These are phyloP conservation scores for Mycena polygramma DNA, from an alignment of 768 basidiomycete genomes.

Conservation along the genomic window DNA sequence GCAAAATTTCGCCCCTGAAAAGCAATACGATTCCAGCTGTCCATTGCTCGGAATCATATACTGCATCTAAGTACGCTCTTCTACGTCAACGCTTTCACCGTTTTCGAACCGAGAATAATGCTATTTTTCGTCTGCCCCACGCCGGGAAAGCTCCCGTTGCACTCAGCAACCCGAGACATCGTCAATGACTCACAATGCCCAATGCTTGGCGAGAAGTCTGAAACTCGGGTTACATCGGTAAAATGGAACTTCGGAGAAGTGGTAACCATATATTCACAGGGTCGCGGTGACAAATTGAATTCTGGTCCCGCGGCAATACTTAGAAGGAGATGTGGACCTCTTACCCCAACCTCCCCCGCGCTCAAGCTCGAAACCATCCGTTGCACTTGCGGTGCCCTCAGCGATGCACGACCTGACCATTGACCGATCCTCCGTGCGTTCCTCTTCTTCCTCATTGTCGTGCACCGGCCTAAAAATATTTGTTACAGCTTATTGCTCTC, in stretches of 20 bases:
- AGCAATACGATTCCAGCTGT: no score
- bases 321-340: neutral
- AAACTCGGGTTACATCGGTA: neutral
- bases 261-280: neutral
- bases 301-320: neutral
- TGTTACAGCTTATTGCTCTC: conserved; percentile 18
- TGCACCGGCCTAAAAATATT: neutral
- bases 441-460: neutral
- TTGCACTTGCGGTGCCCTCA: neutral
- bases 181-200: neutral
- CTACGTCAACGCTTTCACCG: no score
- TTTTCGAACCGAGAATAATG: no score
- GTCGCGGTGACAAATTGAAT: neutral
- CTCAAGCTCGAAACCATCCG: neutral
- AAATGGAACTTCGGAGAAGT: neutral
- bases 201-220: neutral
- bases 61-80: no score
- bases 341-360: neutral
- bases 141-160: no score
- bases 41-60: no score
- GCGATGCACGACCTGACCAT: conserved; percentile 5
- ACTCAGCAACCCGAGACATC: no score
- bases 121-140: no score
- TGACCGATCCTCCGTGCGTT: conserved; percentile 17
- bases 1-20: neutral